A percentile compares a stretch with the other conserved stretches of the same genome.
Conservation (phyloP, 495 filamentous ascomycete species). For the Umbilicaria muhlenbergii region DNA sequence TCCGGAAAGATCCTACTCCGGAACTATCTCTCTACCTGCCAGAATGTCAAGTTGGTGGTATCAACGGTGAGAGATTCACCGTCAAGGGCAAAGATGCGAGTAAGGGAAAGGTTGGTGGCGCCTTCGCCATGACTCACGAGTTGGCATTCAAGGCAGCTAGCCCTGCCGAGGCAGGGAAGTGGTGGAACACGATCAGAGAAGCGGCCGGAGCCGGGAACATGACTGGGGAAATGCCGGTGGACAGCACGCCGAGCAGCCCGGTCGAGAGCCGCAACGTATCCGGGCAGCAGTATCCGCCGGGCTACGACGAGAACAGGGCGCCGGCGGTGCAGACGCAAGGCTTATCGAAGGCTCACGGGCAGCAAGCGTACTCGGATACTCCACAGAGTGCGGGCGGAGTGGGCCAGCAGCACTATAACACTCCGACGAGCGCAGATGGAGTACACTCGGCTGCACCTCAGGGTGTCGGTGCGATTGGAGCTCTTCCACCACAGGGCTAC, state of each 20-base stretch:
- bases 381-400: background rate
- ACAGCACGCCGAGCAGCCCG: conserved; percentile 18
- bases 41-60: conserved; percentile 65
- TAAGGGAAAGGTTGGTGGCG: conserved; percentile 41
- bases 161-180: conserved; percentile 58
- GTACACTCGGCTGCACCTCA: background rate
- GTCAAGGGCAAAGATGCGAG: conserved; percentile 85
- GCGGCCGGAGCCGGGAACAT: conserved; percentile 24
- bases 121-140: conserved; percentile 46
- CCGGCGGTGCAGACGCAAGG: conserved; percentile 21
- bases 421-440: background rate
- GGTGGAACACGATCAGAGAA: conserved; percentile 54
- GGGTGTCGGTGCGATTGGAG: conserved; percentile 1
- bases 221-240: conserved; percentile 1
- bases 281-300: conserved; percentile 4
- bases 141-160: conserved; percentile 60
- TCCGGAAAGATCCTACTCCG: conserved; percentile 62
- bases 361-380: conserved; percentile 7
- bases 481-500: conserved; percentile 8
- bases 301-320: conserved; percentile 10
- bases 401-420: conserved; percentile 1
- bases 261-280: conserved; percentile 11
- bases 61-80: conserved; percentile 71
- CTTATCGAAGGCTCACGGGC: conserved; percentile 10
- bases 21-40: conserved; percentile 86